Evolutionary conservation across 2,329 filamentous ascomycete species (phyloP).

Genomic region (Madurella mycetomatis): DNA sequence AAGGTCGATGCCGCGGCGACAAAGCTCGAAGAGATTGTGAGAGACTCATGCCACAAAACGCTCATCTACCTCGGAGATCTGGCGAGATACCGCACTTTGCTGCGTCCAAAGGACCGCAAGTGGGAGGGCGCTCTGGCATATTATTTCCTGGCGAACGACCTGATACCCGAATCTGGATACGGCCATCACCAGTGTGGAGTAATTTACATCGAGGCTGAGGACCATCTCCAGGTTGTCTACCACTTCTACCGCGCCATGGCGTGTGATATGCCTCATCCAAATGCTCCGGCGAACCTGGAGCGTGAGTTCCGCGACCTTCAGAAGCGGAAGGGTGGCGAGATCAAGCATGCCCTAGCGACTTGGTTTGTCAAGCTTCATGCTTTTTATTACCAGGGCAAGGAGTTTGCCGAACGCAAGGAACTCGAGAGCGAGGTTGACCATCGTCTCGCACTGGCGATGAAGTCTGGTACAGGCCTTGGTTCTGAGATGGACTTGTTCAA

Average conservation of each 20-base stretch:
- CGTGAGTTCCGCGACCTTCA: conserved; percentile 64
- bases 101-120: conserved; percentile 67
- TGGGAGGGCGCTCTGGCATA: conserved; percentile 79
- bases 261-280: conserved; percentile 67
- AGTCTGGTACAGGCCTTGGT: conserved; percentile 53
- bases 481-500: conserved; percentile 63
- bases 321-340: conserved; percentile 33
- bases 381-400: conserved; percentile 72
- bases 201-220: conserved; percentile 70
- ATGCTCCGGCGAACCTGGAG: conserved; percentile 71
- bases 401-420: conserved; percentile 71
- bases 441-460: conserved; percentile 68
- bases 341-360: conserved; percentile 43
- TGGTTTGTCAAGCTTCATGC: conserved; percentile 88
- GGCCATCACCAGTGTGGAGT: conserved; percentile 90
- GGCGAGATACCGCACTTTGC: conserved; percentile 75
- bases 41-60: conserved; percentile 73
- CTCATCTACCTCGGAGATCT: conserved; percentile 87
- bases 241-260: conserved; percentile 81
- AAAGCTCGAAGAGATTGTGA: conserved; percentile 54
- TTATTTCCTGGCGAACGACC: conserved; percentile 74
- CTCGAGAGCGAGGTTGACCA: conserved; percentile 81
- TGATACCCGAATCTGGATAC: conserved; percentile 73
- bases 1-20: conserved; percentile 42
- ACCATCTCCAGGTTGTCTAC: conserved; percentile 82